These are phyloP conservation scores for Trichoderma brevicompactum DNA, from an alignment of 2,329 filamentous ascomycete genomes.

Conservation along the genomic window DNA sequence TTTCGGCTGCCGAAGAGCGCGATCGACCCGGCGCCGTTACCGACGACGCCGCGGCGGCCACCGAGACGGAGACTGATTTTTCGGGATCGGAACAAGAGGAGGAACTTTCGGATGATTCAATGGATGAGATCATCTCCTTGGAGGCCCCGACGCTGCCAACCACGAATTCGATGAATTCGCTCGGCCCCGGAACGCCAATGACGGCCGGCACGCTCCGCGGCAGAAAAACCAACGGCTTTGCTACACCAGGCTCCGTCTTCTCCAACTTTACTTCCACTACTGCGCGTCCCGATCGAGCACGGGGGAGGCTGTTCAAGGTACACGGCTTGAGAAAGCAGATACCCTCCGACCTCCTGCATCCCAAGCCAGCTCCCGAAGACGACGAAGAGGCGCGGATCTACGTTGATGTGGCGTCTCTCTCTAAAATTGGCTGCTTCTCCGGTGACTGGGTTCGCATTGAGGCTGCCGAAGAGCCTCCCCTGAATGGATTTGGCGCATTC, in stretches of 20 bases:
- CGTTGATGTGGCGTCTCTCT: slow-evolving; percentile 83
- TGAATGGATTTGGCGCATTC: slow-evolving; percentile 68
- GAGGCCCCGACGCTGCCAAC: slow-evolving; percentile 77
- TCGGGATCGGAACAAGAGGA: slow-evolving; percentile 72
- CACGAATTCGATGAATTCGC: slow-evolving; percentile 74
- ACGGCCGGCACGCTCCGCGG: slow-evolving; percentile 65
- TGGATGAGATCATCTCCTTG: slow-evolving; percentile 92
- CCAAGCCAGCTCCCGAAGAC: slow-evolving; percentile 74
- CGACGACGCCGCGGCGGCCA: slow-evolving; percentile 62
- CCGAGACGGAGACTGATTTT: slow-evolving; percentile 66
- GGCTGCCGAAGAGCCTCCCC: slow-evolving; percentile 71
- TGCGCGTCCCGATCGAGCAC: slow-evolving; percentile 70
- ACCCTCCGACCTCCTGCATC: slow-evolving; percentile 78
- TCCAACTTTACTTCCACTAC: slow-evolving; percentile 88
- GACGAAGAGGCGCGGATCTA: slow-evolving; percentile 91
- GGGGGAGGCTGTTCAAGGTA: slow-evolving; percentile 81
- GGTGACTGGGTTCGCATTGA: slow-evolving; percentile 95
- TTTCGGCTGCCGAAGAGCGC: slow-evolving; percentile 84
- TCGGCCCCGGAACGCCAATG: slow-evolving; percentile 77
- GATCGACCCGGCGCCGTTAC: slow-evolving; percentile 61
- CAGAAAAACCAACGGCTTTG: slow-evolving; percentile 69
- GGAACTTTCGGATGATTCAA: slow-evolving; percentile 81
- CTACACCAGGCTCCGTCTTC: slow-evolving; percentile 85
- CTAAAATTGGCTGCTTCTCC: slow-evolving; percentile 93
- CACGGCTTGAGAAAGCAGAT: slow-evolving; percentile 75